phyloP scores from a whole-genome alignment of 345 rosid genomes.

The Linum tenue region DNA sequence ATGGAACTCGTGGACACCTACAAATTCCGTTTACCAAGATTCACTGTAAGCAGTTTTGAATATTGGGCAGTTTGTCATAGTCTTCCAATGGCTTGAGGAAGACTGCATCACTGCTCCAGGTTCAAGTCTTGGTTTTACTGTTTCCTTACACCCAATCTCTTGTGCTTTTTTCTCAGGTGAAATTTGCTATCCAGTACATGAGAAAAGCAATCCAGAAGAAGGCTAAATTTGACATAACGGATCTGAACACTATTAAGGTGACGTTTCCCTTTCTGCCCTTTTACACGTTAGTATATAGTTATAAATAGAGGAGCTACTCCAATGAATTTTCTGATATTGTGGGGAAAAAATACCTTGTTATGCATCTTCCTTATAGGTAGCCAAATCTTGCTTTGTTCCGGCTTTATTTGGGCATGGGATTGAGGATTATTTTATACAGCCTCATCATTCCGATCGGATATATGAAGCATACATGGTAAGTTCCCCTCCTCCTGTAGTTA shows the following conservation, averaged over 20 bases:
- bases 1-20: conserved; percentile 84
- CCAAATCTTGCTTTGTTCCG: conserved; percentile 76
- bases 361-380: conserved; percentile 43
- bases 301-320: not conserved
- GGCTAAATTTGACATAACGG: conserved; percentile 77
- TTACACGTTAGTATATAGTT: not conserved
- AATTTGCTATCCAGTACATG: conserved; percentile 86
- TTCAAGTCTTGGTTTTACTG: conserved; percentile 2
- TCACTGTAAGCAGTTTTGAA: conserved; percentile 48
- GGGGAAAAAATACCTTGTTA: not conserved
- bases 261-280: not conserved
- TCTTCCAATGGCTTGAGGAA: not conserved
- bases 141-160: conserved; percentile 12
- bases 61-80: not conserved
- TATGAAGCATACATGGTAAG: conserved; percentile 68
- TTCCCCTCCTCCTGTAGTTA: conserved; percentile 9
- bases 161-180: conserved; percentile 43
- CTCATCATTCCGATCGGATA: conserved; percentile 86
- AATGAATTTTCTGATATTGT: not conserved
- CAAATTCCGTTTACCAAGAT: conserved; percentile 75
- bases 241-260: conserved; percentile 78
- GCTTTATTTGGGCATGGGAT: conserved; percentile 87
- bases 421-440: conserved; percentile 82
- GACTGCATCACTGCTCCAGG: not conserved
- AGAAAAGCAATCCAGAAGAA: conserved; percentile 64